Percentiles rank a stretch among this genome's conserved stretches.
These are phyloP conservation scores for Phytopythium aichiense DNA, from an alignment of 352 stramenopile genomes.

Conservation along the genomic window DNA sequence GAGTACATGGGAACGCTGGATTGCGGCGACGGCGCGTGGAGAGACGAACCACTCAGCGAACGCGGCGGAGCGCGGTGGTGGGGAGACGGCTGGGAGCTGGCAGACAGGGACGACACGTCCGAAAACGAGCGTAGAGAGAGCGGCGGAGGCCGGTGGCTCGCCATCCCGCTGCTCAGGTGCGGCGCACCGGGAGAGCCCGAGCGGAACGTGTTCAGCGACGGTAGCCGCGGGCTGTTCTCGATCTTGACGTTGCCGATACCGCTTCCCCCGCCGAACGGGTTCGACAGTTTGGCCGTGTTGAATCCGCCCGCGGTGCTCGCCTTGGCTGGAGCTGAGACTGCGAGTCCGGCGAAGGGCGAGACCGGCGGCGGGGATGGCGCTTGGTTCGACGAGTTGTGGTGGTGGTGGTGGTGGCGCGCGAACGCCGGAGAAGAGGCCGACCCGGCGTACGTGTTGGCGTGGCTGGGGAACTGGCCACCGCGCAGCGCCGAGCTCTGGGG, in stretches of 20 bases:
- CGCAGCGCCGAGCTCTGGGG: conserved; percentile 19
- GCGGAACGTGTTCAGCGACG: conserved; percentile 67
- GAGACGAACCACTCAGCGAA: not conserved
- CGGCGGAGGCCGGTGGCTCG: conserved; percentile 34
- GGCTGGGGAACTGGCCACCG: conserved; percentile 21
- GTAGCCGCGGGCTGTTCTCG: conserved; percentile 62
- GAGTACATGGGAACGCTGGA: conserved; percentile 44
- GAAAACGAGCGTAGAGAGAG: conserved; percentile 59
- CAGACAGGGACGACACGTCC: conserved; percentile 46
- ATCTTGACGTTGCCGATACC: conserved; percentile 28
- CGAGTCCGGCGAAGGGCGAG: conserved; percentile 68
- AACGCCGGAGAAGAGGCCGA: conserved; percentile 31
- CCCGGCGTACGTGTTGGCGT: conserved; percentile 64
- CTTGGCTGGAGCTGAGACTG: conserved; percentile 57
- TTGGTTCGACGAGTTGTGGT: conserved; percentile 29
- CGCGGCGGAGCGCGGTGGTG: conserved; percentile 17
- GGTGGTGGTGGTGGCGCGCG: conserved; percentile 3
- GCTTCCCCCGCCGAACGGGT: conserved; percentile 36
- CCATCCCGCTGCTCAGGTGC: conserved; percentile 59
- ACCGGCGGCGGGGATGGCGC: conserved; percentile 53
- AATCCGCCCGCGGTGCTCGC: conserved; percentile 22
- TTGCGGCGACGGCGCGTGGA: conserved; percentile 20
- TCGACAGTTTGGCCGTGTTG: conserved; percentile 30
- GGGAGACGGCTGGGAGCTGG: conserved; percentile 24
- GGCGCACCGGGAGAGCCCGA: conserved; percentile 50